Evolutionary conservation across 176 grass and related monocot species (phyloP), one percentile per base, ranked within the genome.

Genomic region (Aegilops tauschii): DNA sequence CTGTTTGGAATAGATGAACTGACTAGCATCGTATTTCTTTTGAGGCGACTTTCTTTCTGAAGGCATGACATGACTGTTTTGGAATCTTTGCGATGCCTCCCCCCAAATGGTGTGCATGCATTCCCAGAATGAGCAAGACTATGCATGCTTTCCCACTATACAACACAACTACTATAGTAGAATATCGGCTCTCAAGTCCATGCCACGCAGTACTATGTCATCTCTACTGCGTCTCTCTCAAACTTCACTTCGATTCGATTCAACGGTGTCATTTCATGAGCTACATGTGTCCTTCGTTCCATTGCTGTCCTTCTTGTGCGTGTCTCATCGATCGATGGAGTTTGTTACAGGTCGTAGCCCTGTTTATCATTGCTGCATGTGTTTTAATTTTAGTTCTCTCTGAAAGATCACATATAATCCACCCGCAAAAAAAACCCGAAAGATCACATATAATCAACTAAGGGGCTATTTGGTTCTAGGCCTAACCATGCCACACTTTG

Each of bases 31-130:
- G 23, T 25, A 49, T 47, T 85, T 87, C 76, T 85, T 88, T 91
- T 87, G 31, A 68, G 84, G 49, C 14, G 14, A 17, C 49, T 52
- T 52, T 52, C 80, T 78, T 81, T 84, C 80, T 87, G 35, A 76
- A 84, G 29, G 68, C 62, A 81, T 85, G 85, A 88, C 69, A 88
- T 88, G 85, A 81, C 89, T 86, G 28, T 81, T 87, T 71, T 81
- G 81, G 85, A 80, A 91, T 91, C 81, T 88, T 81, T 54, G 72
- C 34, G 18, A 16, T 75, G 44, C 61, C 68, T 62, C 65, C 56
- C 61, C 68, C 37, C 65, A 91, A 78, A 91, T 76, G 67, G 81
- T 29, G 59, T 44, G 52, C 80, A 68, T 77, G 45, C 64, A 85
- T 71, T 1, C 64, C 73, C 13, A 70, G 69, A 27, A 77, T 30